Conservation (phyloP, 441 rosid species). For the Theobroma grandiflorum region DNA sequence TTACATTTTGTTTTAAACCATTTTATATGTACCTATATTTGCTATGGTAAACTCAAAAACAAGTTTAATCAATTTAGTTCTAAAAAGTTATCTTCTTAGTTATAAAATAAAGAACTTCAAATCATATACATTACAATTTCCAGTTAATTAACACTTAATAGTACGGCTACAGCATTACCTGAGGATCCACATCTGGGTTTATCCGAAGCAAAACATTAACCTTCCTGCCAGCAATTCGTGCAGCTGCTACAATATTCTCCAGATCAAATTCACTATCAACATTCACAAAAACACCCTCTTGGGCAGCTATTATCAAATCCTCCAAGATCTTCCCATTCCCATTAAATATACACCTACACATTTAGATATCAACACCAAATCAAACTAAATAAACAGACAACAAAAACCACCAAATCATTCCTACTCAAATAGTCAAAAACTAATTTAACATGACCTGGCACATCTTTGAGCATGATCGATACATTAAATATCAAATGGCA, state of each 20-base stretch:
- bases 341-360: slow-evolving; percentile 87
- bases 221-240: slow-evolving; percentile 83
- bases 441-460: slow-evolving; percentile 6
- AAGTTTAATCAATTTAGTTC: background rate
- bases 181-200: slow-evolving; percentile 99
- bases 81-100: background rate
- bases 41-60: slow-evolving; percentile 2
- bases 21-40: background rate
- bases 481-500: background rate
- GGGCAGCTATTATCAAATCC: slow-evolving; percentile 94
- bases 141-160: background rate
- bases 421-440: slow-evolving; percentile 14
- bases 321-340: slow-evolving; percentile 95
- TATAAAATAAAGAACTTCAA: background rate
- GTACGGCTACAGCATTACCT: slow-evolving; percentile 45
- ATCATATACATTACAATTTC: slow-evolving; percentile 1
- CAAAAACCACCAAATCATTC: slow-evolving; percentile 4
- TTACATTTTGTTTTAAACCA: background rate
- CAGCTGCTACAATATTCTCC: slow-evolving; percentile 88
- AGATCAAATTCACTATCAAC: slow-evolving; percentile 98
- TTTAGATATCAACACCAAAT: slow-evolving; percentile 18
- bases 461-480: background rate
- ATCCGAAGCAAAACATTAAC: slow-evolving; percentile 95
- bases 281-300: slow-evolving; percentile 93
- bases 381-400: slow-evolving; percentile 18